Evolutionary conservation across 768 basidiomycete species (phyloP).

Genomic region (Xerocomellus intermedius): DNA sequence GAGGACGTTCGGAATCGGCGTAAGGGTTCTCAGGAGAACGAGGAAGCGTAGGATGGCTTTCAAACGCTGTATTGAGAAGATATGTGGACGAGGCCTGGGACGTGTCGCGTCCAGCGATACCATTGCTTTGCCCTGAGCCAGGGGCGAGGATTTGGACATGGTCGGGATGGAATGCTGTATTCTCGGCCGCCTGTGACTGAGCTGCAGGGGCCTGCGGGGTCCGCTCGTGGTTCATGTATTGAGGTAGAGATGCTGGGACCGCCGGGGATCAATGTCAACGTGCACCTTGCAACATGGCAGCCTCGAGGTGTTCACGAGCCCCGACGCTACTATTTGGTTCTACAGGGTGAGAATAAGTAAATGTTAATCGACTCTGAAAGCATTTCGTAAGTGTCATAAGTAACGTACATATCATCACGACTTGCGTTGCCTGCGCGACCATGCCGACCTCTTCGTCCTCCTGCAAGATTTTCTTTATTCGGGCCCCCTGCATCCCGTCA

Average conservation of each 20-base stretch:
- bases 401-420: too few relatives aligned
- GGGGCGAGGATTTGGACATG: neutral
- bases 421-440: too few relatives aligned
- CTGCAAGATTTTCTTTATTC: too few relatives aligned
- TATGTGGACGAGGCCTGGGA: slow-evolving; percentile 1
- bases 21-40: slow-evolving; percentile 4
- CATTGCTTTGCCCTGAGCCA: neutral
- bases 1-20: slow-evolving; percentile 3
- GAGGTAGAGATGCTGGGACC: neutral
- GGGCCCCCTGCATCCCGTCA: too few relatives aligned
- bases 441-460: too few relatives aligned
- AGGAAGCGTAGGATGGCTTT: neutral
- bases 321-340: too few relatives aligned
- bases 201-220: neutral
- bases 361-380: too few relatives aligned
- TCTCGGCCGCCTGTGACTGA: neutral
- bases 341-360: too few relatives aligned
- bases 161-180: neutral
- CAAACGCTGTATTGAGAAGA: slow-evolving; percentile 6
- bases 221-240: slow-evolving; percentile 17
- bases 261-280: neutral
- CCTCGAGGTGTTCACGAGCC: neutral
- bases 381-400: too few relatives aligned
- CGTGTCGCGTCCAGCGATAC: neutral
- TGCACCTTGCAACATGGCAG: neutral